Conservation (phyloP, 352 stramenopile genomes). For the Halophytophthora polymorphica region DNA sequence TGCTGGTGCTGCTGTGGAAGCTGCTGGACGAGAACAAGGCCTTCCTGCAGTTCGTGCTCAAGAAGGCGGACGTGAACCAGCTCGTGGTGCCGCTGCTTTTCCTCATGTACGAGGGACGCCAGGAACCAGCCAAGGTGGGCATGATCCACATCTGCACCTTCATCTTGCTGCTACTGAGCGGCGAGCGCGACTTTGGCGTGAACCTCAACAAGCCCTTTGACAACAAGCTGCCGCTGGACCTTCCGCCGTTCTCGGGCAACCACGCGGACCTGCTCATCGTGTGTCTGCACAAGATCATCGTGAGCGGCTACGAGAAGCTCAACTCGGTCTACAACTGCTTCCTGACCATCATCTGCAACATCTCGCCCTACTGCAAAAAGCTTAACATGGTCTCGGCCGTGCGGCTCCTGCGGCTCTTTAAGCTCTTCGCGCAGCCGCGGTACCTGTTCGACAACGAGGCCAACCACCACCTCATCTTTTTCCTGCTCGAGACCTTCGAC, state of each 20-base stretch:
- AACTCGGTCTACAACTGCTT: slow-evolving; percentile 98
- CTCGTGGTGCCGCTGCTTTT: slow-evolving; percentile 85
- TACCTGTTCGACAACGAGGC: slow-evolving; percentile 95
- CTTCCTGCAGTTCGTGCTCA: slow-evolving; percentile 94
- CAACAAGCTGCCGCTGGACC: slow-evolving; percentile 91
- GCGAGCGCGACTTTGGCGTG: slow-evolving; percentile 96
- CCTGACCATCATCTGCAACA: slow-evolving; percentile 98
- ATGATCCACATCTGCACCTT: slow-evolving; percentile 99
- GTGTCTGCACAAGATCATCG: slow-evolving; percentile 97
- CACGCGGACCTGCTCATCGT: slow-evolving; percentile 97
- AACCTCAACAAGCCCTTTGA: slow-evolving; percentile 96
- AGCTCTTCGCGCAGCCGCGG: slow-evolving; percentile 93
- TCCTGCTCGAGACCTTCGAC: slow-evolving; percentile 98
- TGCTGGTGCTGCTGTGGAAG: slow-evolving; percentile 98
- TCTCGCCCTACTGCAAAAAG: slow-evolving; percentile 96
- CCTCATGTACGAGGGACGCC: slow-evolving; percentile 93
- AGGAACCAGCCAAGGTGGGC: slow-evolving; percentile 91
- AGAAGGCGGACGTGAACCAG: slow-evolving; percentile 93
- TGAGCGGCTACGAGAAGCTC: slow-evolving; percentile 96
- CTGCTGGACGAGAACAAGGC: slow-evolving; percentile 96
- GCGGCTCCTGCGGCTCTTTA: slow-evolving; percentile 96
- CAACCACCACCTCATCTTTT: slow-evolving; percentile 94
- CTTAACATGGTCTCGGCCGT: slow-evolving; percentile 95
- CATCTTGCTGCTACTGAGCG: slow-evolving; percentile 95
- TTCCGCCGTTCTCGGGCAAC: slow-evolving; percentile 94